These are phyloP conservation scores for Westerdykella ornata DNA, from an alignment of 2,329 filamentous ascomycete genomes.

Conservation along the genomic window DNA sequence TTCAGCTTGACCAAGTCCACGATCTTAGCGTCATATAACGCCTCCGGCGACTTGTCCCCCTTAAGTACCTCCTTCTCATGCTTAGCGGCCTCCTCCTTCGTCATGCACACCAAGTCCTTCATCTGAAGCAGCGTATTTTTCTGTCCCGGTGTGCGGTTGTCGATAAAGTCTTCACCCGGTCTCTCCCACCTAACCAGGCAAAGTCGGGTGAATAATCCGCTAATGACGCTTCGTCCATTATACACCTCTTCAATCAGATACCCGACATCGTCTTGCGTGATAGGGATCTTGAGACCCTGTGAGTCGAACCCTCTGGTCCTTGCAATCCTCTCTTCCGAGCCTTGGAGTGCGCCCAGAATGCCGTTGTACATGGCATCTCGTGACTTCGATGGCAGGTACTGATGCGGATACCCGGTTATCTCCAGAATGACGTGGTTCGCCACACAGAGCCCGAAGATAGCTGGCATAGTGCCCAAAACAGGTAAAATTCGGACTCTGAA, in stretches of 20 bases:
- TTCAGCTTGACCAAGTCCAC: conserved; percentile 61
- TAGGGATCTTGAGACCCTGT: conserved; percentile 68
- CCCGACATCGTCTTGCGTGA: conserved; percentile 73
- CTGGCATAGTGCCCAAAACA: conserved; percentile 93
- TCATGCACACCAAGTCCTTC: conserved; percentile 79
- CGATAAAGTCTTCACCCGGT: conserved; percentile 57
- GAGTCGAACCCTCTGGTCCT: conserved; percentile 48
- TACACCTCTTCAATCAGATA: conserved; percentile 89
- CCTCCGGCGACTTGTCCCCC: conserved; percentile 58
- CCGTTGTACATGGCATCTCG: conserved; percentile 89
- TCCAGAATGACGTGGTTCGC: conserved; percentile 89
- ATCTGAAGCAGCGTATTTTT: conserved; percentile 65
- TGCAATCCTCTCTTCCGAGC: conserved; percentile 69
- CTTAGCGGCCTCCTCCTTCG: conserved; percentile 74
- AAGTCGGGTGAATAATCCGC: conserved; percentile 71
- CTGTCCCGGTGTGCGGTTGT: conserved; percentile 64
- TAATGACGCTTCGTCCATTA: conserved; percentile 73
- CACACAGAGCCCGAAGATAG: conserved; percentile 83
- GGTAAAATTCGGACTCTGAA: conserved; percentile 93
- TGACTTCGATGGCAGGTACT: conserved; percentile 73
- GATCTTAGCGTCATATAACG: conserved; percentile 65
- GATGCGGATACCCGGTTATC: conserved; percentile 74
- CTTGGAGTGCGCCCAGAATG: conserved; percentile 68
- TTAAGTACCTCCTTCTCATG: conserved; percentile 77
- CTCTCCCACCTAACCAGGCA: conserved; percentile 74